Conservation (phyloP, 352 stramenopile species). For the Pythium dissimile region DNA sequence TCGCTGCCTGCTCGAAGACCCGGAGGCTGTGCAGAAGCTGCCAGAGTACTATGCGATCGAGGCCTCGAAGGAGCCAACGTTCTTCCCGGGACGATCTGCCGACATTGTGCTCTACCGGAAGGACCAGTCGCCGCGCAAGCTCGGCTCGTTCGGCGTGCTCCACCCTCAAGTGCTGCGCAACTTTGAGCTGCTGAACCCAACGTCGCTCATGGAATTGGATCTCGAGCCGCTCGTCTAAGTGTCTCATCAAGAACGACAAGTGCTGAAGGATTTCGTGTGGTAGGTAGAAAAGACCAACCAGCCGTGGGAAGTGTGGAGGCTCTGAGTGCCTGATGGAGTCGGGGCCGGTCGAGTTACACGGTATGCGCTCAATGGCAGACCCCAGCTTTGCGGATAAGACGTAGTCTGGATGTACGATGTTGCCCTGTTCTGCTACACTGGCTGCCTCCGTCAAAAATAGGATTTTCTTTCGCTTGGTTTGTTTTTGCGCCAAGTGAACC, state of each 20-base stretch:
- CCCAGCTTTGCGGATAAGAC: neutral
- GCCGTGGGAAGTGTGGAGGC: too few relatives aligned
- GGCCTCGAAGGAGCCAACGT: slow-evolving; percentile 69
- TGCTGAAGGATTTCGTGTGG: neutral
- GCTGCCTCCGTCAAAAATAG: slow-evolving; percentile 26
- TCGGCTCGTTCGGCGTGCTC: slow-evolving; percentile 98
- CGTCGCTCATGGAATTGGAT: slow-evolving; percentile 97
- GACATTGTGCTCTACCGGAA: slow-evolving; percentile 91
- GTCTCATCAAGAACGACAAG: neutral
- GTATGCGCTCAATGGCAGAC: slow-evolving; percentile 1
- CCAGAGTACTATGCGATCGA: slow-evolving; percentile 83
- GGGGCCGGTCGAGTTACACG: too few relatives aligned
- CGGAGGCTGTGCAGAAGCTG: slow-evolving; percentile 53
- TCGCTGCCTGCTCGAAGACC: slow-evolving; percentile 61
- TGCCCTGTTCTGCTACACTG: too few relatives aligned
- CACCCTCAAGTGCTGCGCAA: slow-evolving; percentile 97
- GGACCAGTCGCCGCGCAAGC: slow-evolving; percentile 56
- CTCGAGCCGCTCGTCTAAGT: slow-evolving; percentile 95
- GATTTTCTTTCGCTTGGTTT: too few relatives aligned
- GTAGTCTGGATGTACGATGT: neutral
- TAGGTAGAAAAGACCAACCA: too few relatives aligned
- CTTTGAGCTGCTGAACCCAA: slow-evolving; percentile 98
- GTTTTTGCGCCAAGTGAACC: too few relatives aligned
- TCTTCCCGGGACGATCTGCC: slow-evolving; percentile 96
- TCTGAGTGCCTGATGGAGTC: neutral